Evolutionary conservation across 345 rosid genomes (phyloP).

Genomic region (Camelina hispida): DNA sequence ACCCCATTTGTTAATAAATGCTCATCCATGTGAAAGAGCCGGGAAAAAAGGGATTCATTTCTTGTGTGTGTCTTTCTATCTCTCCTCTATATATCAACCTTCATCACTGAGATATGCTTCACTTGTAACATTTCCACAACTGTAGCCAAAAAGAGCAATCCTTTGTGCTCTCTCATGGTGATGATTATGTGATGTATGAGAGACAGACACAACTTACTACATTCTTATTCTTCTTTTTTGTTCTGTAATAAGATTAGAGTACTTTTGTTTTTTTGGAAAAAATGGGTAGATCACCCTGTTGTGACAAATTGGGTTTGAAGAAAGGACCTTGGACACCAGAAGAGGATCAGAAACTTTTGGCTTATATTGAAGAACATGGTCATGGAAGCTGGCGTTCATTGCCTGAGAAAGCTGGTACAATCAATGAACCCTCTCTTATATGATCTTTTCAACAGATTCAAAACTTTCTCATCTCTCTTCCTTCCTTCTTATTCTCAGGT

Average conservation of each 20-base stretch:
- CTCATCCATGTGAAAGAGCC: constrained; percentile 46
- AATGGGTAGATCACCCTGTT: constrained; percentile 84
- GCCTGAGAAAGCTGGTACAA: constrained; percentile 81
- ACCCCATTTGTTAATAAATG: constrained; percentile 47
- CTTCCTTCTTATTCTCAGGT: constrained; percentile 48
- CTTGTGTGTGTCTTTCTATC: constrained; percentile 33
- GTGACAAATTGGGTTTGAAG: constrained; percentile 86
- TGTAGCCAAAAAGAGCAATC: constrained; percentile 17
- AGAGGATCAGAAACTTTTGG: constrained; percentile 91
- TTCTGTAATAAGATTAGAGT: constrained; percentile 16
- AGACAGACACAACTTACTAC: constrained; percentile 8
- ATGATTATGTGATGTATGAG: constrained; percentile 30
- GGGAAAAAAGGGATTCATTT: constrained; percentile 35
- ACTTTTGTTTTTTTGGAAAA: constrained; percentile 17
- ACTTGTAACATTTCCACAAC: constrained; percentile 33
- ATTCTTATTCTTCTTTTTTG: constrained; percentile 18
- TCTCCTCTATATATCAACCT: constrained; percentile 35
- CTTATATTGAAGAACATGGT: constrained; percentile 85
- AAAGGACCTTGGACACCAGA: constrained; percentile 99
- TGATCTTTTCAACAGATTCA: constrained; percentile 2
- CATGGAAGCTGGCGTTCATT: constrained; percentile 95
- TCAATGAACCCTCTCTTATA: not conserved
- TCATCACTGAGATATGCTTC: constrained; percentile 37
- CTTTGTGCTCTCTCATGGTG: constrained; percentile 18
- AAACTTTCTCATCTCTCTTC: constrained; percentile 3